These are phyloP conservation scores for Micractinium conductrix DNA, from an alignment of 139 green algal genomes.

Conservation along the genomic window DNA sequence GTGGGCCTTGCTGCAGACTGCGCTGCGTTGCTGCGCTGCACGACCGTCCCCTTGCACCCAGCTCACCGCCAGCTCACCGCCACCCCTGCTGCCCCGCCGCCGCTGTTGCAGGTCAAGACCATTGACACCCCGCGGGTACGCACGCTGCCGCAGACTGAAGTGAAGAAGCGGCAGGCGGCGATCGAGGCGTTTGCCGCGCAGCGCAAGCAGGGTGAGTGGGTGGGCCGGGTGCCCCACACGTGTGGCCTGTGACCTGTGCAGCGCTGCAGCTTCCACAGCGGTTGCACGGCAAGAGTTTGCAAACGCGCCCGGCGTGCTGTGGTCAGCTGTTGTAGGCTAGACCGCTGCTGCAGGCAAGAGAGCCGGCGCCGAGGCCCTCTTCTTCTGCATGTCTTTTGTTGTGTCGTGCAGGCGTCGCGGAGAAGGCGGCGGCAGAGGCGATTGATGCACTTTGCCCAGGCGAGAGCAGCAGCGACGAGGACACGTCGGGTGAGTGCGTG, in stretches of 20 bases:
- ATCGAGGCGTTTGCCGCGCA: slow-evolving; percentile 12
- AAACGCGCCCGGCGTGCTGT: too few relatives aligned
- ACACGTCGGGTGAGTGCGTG: slow-evolving; percentile 11
- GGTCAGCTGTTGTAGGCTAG: too few relatives aligned
- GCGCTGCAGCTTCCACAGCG: too few relatives aligned
- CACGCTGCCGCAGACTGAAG: slow-evolving; percentile 1
- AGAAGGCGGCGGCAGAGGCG: background rate
- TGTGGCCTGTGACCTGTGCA: too few relatives aligned
- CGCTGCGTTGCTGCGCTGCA: too few relatives aligned
- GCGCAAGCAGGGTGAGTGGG: slow-evolving; percentile 7
- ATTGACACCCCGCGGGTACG: slow-evolving; percentile 53
- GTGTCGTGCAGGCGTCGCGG: background rate
- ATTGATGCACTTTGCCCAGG: slow-evolving; percentile 24
- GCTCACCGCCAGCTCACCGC: too few relatives aligned
- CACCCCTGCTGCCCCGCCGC: too few relatives aligned
- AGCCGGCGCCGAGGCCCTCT: too few relatives aligned
- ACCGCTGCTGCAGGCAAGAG: too few relatives aligned
- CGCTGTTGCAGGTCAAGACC: slow-evolving; percentile 37
- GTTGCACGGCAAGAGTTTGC: too few relatives aligned
- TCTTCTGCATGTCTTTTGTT: background rate
- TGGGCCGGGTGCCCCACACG: background rate
- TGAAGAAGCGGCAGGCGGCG: slow-evolving; percentile 38
- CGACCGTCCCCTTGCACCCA: too few relatives aligned
- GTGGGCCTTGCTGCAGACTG: too few relatives aligned
- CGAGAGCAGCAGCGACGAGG: slow-evolving; percentile 41